phyloP scores from a whole-genome alignment of 768 basidiomycete genomes.

The Pholiota microspora region DNA sequence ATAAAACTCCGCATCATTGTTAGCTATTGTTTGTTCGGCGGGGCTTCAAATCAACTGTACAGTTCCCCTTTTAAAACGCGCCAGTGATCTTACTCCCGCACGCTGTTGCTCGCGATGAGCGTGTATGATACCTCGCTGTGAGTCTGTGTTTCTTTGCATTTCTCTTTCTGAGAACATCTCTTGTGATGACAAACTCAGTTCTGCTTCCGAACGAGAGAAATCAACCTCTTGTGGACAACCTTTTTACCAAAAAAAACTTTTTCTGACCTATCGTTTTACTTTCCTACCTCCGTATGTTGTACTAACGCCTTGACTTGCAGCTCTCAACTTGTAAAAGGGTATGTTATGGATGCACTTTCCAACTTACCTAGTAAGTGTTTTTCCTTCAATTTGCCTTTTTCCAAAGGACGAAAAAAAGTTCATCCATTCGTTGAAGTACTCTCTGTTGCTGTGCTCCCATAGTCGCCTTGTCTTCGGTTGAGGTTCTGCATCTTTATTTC shows the following conservation, averaged over 20 bases:
- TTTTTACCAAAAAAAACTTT: conserved; percentile 54
- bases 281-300: not conserved
- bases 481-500: conserved; percentile 35
- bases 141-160: conserved; percentile 15
- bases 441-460: conserved; percentile 28
- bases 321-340: not conserved
- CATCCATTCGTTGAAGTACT: conserved; percentile 79
- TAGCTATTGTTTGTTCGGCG: conserved; percentile 17
- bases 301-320: conserved; percentile 21
- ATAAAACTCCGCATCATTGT: conserved; percentile 22
- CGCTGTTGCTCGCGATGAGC: not conserved
- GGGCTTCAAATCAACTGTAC: conserved; percentile 42
- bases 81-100: conserved; percentile 5
- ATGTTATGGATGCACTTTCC: not conserved
- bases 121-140: conserved; percentile 17
- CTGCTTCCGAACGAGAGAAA: conserved; percentile 79
- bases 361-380: conserved; percentile 6
- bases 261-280: conserved; percentile 39
- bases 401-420: conserved; percentile 70
- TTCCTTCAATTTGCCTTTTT: not conserved
- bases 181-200: conserved; percentile 67
- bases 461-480: conserved; percentile 32
- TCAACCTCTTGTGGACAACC: conserved; percentile 74
- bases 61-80: conserved; percentile 25
- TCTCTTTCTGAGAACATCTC: conserved; percentile 15